Percentiles rank a stretch among this genome's conserved stretches.
Conservation (phyloP, 805 yeast species). For the Spathaspora passalidarum region DNA sequence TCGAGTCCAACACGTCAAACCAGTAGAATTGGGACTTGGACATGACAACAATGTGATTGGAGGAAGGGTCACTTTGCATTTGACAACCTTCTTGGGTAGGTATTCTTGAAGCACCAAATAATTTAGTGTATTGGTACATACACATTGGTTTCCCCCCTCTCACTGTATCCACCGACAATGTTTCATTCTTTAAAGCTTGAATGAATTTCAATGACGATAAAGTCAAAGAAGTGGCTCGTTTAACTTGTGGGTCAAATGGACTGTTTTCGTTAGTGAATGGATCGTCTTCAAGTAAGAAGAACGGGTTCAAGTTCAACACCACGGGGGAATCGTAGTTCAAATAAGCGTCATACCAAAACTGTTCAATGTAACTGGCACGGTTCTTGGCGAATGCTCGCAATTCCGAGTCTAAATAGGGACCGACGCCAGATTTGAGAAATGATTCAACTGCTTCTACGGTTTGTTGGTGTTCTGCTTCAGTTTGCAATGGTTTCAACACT, state of each 20-base stretch:
- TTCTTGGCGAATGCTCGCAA: slow-evolving; percentile 59
- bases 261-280: slow-evolving; percentile 66
- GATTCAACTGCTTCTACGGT: slow-evolving; percentile 57
- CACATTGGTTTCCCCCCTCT: slow-evolving; percentile 65
- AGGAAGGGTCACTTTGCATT: slow-evolving; percentile 73
- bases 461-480: slow-evolving; percentile 61
- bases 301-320: slow-evolving; percentile 88
- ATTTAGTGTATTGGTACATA: slow-evolving; percentile 87
- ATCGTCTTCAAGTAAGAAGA: slow-evolving; percentile 86
- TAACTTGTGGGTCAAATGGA: slow-evolving; percentile 53
- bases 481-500: slow-evolving; percentile 77
- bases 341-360: slow-evolving; percentile 92
- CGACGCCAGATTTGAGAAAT: slow-evolving; percentile 48
- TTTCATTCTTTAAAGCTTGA: slow-evolving; percentile 72
- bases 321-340: slow-evolving; percentile 85
- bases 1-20: slow-evolving; percentile 84
- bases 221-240: slow-evolving; percentile 77
- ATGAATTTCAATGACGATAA: slow-evolving; percentile 76
- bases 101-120: slow-evolving; percentile 85
- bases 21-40: slow-evolving; percentile 89
- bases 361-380: slow-evolving; percentile 81
- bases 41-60: slow-evolving; percentile 79
- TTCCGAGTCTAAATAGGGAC: slow-evolving; percentile 62
- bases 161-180: slow-evolving; percentile 66
- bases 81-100: slow-evolving; percentile 80